Conservation (phyloP, 2,329 filamentous ascomycete species). For the Aspergillus oerlinghausenensis region DNA sequence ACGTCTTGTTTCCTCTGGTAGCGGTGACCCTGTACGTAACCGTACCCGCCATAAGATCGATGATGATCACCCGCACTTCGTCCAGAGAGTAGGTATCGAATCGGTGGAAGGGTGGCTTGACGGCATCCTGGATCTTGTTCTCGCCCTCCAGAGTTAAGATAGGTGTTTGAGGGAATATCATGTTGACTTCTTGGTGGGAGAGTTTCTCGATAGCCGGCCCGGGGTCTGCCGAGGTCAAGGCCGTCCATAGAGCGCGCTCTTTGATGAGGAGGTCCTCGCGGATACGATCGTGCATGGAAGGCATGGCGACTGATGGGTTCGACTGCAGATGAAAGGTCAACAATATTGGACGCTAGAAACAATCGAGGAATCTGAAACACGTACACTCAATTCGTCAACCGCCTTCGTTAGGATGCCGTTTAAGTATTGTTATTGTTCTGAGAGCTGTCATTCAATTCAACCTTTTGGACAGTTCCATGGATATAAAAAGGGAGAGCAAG, state of each 20-base stretch:
- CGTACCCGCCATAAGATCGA: slow-evolving; percentile 34
- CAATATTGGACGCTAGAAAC: background rate
- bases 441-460: background rate
- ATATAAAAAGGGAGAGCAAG: background rate
- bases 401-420: background rate
- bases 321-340: background rate
- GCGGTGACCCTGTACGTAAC: slow-evolving; percentile 32
- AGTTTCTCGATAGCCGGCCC: slow-evolving; percentile 31
- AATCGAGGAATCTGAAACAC: background rate
- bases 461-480: background rate
- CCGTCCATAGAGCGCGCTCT: slow-evolving; percentile 35
- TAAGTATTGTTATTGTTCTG: too few species aligned
- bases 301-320: slow-evolving; percentile 18
- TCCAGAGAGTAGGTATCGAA: slow-evolving; percentile 30
- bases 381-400: background rate
- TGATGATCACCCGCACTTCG: slow-evolving; percentile 28
- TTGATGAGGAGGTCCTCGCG: slow-evolving; percentile 31
- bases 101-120: slow-evolving; percentile 32
- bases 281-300: slow-evolving; percentile 35
- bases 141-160: slow-evolving; percentile 31
- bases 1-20: slow-evolving; percentile 20
- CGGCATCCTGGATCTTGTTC: slow-evolving; percentile 16
- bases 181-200: slow-evolving; percentile 26
- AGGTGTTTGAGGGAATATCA: slow-evolving; percentile 30
- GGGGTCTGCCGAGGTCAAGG: slow-evolving; percentile 34